These are phyloP conservation scores for Begonia peltatifolia DNA, from an alignment of 306 rosid genomes.

Conservation along the genomic window DNA sequence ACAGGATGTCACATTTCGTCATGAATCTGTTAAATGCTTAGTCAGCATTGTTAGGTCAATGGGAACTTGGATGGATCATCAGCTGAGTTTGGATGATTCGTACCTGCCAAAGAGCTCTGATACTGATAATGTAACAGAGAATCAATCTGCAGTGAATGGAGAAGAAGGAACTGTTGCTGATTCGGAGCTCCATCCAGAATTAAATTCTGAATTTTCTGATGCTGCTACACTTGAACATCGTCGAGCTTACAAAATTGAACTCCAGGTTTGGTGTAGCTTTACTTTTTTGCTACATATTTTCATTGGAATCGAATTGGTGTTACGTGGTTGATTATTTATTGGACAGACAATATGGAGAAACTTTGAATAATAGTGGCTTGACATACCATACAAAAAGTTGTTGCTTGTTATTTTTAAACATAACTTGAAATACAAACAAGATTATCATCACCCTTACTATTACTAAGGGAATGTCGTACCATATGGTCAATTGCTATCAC, in stretches of 20 bases:
- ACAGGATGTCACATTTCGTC: conserved; percentile 88
- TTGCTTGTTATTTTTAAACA: too few species aligned
- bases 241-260: conserved; percentile 83
- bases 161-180: conserved; percentile 78
- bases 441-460: too few species aligned
- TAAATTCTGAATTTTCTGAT: conserved; percentile 61
- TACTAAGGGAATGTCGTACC: too few species aligned
- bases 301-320: too few species aligned
- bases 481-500: too few species aligned
- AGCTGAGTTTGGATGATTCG: conserved; percentile 54
- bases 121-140: conserved; percentile 39
- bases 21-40: conserved; percentile 91
- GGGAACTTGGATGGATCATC: conserved; percentile 99
- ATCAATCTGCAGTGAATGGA: conserved; percentile 31
- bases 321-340: too few species aligned
- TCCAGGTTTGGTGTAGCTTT: conserved; percentile 54
- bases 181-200: conserved; percentile 62
- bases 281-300: conserved; percentile 2
- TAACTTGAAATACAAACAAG: too few species aligned
- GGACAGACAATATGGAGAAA: too few species aligned
- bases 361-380: too few species aligned
- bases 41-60: conserved; percentile 69
- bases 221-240: conserved; percentile 92
- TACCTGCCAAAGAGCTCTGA: conserved; percentile 45
- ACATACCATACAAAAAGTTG: too few species aligned